Conservation (phyloP, 148 eudicot species). For the Cornus florida region DNA sequence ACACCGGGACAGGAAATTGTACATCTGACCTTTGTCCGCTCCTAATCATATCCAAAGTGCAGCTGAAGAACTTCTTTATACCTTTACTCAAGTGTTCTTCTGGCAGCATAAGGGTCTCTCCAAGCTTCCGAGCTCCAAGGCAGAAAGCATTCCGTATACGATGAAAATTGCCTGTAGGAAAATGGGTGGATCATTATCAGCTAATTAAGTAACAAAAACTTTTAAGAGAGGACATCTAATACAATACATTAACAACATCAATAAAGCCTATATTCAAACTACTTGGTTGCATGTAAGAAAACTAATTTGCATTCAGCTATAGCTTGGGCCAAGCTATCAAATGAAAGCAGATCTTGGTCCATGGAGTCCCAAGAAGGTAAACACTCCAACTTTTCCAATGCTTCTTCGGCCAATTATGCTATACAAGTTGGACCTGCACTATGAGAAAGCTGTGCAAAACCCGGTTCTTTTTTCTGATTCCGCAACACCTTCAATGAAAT, state of each 20-base stretch:
- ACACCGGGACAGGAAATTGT: slow-evolving; percentile 17
- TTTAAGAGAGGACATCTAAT: neutral
- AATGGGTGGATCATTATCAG: neutral
- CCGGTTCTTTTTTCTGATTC: too few relatives aligned
- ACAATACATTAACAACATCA: neutral
- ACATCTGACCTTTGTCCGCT: slow-evolving; percentile 30
- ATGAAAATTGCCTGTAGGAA: slow-evolving; percentile 24
- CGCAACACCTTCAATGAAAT: too few relatives aligned
- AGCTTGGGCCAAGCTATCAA: too few relatives aligned
- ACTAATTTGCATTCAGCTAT: neutral
- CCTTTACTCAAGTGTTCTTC: slow-evolving; percentile 18
- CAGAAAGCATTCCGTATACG: slow-evolving; percentile 37
- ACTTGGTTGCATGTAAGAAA: neutral
- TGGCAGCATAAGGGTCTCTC: slow-evolving; percentile 26
- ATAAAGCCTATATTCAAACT: neutral
- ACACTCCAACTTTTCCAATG: too few relatives aligned
- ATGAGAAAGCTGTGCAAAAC: too few relatives aligned
- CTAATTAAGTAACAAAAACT: neutral
- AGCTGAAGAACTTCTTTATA: slow-evolving; percentile 28
- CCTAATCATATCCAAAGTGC: slow-evolving; percentile 28
- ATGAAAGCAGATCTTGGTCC: too few relatives aligned
- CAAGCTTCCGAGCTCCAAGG: slow-evolving; percentile 31
- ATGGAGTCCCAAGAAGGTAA: too few relatives aligned
- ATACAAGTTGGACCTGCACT: too few relatives aligned
- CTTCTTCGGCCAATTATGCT: too few relatives aligned